Conservation (phyloP, 2,329 filamentous ascomycete species). For the Verticillium longisporum region DNA sequence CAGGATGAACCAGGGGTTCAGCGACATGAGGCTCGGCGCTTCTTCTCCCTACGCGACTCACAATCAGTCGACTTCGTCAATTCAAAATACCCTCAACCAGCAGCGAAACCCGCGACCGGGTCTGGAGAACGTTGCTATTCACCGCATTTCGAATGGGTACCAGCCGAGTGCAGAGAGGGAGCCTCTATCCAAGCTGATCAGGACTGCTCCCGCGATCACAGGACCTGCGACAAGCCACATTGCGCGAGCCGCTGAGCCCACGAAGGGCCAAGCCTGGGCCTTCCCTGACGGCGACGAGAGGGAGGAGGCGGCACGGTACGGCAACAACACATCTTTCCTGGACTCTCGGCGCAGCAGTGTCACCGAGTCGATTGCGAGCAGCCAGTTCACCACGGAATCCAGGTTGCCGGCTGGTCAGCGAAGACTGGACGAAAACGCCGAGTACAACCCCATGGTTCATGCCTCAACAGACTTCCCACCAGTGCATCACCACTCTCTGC, state of each 20-base stretch:
- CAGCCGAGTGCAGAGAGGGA: constrained; percentile 54
- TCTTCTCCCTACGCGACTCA: constrained; percentile 68
- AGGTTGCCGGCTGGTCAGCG: constrained; percentile 65
- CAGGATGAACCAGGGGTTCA: constrained; percentile 65
- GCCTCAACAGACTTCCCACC: constrained; percentile 49
- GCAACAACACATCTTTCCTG: constrained; percentile 41
- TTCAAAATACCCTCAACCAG: constrained; percentile 63
- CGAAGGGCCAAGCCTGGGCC: constrained; percentile 78
- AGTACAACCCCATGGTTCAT: constrained; percentile 40
- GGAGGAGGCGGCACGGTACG: constrained; percentile 55
- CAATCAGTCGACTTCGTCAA: constrained; percentile 69
- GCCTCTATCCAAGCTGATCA: constrained; percentile 41
- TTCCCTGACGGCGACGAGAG: constrained; percentile 69
- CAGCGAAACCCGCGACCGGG: constrained; percentile 53
- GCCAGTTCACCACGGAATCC: constrained; percentile 70
- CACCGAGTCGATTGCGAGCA: constrained; percentile 71
- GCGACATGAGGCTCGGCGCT: constrained; percentile 60
- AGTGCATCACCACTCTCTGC: constrained; percentile 68
- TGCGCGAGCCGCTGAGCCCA: constrained; percentile 68
- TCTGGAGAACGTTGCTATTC: constrained; percentile 44
- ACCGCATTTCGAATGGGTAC: constrained; percentile 59
- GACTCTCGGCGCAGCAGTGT: constrained; percentile 70
- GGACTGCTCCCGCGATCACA: constrained; percentile 70
- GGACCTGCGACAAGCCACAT: constrained; percentile 59
- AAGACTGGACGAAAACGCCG: constrained; percentile 56